Evolutionary conservation across 495 filamentous ascomycete species (phyloP), one percentile per base, ranked within the genome.

Genomic region (Xylaria curta): DNA sequence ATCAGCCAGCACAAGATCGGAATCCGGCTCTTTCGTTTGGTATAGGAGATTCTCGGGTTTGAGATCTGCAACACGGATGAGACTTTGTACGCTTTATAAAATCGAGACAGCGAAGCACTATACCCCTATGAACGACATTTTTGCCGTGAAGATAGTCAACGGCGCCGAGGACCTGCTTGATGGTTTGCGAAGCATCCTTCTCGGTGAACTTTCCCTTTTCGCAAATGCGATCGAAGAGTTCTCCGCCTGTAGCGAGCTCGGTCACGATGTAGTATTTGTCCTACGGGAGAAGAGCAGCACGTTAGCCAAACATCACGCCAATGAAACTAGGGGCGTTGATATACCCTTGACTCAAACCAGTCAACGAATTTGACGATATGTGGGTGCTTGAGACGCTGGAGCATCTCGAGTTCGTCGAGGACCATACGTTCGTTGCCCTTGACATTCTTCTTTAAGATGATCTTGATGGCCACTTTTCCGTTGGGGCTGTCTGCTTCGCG

Each of bases 181-280:
- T 97, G 60, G 95, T 97, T 80, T 97, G 93, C 12, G 94, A 95
- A 12, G 95, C 96, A 83, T 99, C 96, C 86, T 97, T 98, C 81
- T 99, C 96, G 36, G 96, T 99, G 84, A 99, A 99, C 81, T 95
- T 97, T 70, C 96, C 96, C 76, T 96, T 92, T 78, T 99, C 94
- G 83, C 96, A 99, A 80, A 99, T 99, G 33, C 96, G 90, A 81
- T 99, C 96, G 81, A 99, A 99, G 69, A 99, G 84, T 82, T 99
- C 96, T 83, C 96, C 96, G 72, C 96, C 96, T 5, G 93, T 97
- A 54, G 97, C 97, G 36, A 99, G 87, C 80, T 99, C 92, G 51
- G 96, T 99, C 78, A 99, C 95, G 75, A 99, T 99, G 81, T 99
- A 99, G 85, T 97, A 99, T 85, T 99, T 99, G 85, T 99, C 96